phyloP scores from a whole-genome alignment of 441 rosid genomes.

The Manihot esculenta region DNA sequence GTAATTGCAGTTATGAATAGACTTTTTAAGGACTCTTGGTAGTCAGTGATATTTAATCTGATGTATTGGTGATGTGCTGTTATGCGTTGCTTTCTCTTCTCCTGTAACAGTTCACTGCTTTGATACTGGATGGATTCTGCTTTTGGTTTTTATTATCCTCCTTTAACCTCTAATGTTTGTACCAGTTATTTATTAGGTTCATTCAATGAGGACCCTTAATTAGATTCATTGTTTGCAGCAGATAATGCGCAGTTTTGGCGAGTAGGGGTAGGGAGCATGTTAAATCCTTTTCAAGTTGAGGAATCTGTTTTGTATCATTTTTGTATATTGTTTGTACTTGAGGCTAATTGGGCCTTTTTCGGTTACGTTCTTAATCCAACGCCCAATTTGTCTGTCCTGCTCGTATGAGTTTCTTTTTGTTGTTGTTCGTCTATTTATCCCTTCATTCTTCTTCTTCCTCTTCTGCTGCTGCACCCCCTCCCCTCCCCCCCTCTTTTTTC shows the following conservation, averaged over 20 bases:
- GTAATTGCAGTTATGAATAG: conserved; percentile 3
- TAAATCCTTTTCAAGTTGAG: conserved; percentile 4
- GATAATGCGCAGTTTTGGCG: conserved; percentile 33
- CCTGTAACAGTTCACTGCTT: conserved; percentile 32
- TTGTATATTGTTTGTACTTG: conserved; percentile 38
- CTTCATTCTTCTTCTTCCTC: neutral
- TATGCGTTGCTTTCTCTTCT: conserved; percentile 11
- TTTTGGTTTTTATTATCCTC: conserved; percentile 7
- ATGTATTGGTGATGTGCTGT: conserved; percentile 31
- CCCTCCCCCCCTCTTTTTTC: neutral
- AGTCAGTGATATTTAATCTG: conserved; percentile 28
- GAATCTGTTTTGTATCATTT: conserved; percentile 19
- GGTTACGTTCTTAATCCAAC: conserved; percentile 13
- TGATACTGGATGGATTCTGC: conserved; percentile 24
- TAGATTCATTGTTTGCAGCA: conserved; percentile 21
- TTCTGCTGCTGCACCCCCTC: neutral
- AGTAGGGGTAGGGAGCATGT: conserved; percentile 22
- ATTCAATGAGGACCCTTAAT: conserved; percentile 7
- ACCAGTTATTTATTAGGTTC: conserved; percentile 17
- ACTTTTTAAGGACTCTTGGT: conserved; percentile 18
- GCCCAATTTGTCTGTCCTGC: conserved; percentile 10
- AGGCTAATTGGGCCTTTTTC: conserved; percentile 20
- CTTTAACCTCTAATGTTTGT: conserved; percentile 14
- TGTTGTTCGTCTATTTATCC: no score
- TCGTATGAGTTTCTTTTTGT: neutral